phyloP scores from a whole-genome alignment of 2,329 filamentous ascomycete species.

The Pseudocercospora fuligena region DNA sequence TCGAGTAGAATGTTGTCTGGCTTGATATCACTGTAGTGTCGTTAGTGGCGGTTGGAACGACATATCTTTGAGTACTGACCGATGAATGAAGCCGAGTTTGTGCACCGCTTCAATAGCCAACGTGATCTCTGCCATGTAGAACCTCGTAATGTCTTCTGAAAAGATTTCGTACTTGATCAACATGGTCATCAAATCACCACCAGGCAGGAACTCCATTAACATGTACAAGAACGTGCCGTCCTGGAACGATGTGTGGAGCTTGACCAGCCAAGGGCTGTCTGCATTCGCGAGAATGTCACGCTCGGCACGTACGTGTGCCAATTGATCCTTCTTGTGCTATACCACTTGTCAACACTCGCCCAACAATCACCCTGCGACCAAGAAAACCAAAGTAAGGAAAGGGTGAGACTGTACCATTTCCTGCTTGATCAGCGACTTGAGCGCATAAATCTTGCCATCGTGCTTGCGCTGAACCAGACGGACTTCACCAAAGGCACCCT shows the following conservation, averaged over 20 bases:
- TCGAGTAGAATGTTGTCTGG: constrained; percentile 98
- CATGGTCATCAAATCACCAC: constrained; percentile 99
- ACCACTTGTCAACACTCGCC: constrained; percentile 21
- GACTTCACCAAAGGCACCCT: constrained; percentile 97
- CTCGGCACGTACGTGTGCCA: constrained; percentile 96
- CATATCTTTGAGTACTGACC: constrained; percentile 59
- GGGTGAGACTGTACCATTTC: constrained; percentile 70
- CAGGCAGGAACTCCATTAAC: constrained; percentile 98
- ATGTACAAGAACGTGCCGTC: constrained; percentile 96
- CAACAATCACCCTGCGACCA: not conserved
- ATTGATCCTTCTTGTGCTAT: constrained; percentile 93
- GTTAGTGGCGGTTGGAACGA: constrained; percentile 12
- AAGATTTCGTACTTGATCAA: constrained; percentile 99
- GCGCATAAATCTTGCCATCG: constrained; percentile 95
- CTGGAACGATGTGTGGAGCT: constrained; percentile 97
- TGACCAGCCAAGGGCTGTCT: constrained; percentile 99
- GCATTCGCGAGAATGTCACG: constrained; percentile 97
- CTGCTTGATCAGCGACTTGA: constrained; percentile 97
- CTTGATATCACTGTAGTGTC: constrained; percentile 81
- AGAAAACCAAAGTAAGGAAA: not conserved
- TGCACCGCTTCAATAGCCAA: constrained; percentile 98
- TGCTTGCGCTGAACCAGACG: constrained; percentile 96
- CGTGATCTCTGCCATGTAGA: constrained; percentile 98
- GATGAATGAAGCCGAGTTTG: constrained; percentile 96
- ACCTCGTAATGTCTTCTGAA: constrained; percentile 96